Evolutionary conservation across 2,329 filamentous ascomycete species (phyloP).

Genomic region (Cercospora nicotianae): DNA sequence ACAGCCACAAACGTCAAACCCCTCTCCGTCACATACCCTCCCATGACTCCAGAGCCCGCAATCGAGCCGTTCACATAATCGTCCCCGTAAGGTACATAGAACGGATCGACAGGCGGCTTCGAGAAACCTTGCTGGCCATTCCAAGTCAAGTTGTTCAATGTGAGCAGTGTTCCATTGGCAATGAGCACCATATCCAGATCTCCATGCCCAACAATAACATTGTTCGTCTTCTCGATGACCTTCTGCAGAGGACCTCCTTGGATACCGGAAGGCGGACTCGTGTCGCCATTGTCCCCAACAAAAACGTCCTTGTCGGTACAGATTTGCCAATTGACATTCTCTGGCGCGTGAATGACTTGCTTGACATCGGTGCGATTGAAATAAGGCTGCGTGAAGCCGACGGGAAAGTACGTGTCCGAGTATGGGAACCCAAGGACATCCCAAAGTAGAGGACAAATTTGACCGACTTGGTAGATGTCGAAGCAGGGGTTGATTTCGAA

Average conservation of each 20-base stretch:
- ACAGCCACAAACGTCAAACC: slow-evolving; percentile 50
- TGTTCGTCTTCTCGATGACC: slow-evolving; percentile 39
- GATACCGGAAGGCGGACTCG: slow-evolving; percentile 27
- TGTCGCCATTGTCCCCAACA: slow-evolving; percentile 20
- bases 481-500: slow-evolving; percentile 38
- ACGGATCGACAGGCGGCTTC: slow-evolving; percentile 41
- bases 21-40: slow-evolving; percentile 46
- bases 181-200: slow-evolving; percentile 52
- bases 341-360: slow-evolving; percentile 48
- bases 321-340: slow-evolving; percentile 30
- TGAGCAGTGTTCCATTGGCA: slow-evolving; percentile 54
- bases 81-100: slow-evolving; percentile 49
- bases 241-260: slow-evolving; percentile 19
- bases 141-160: slow-evolving; percentile 59
- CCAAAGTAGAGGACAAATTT: slow-evolving; percentile 30
- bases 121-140: slow-evolving; percentile 52
- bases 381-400: slow-evolving; percentile 37
- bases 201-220: slow-evolving; percentile 36
- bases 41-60: slow-evolving; percentile 45
- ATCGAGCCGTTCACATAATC: slow-evolving; percentile 44
- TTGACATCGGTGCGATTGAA: slow-evolving; percentile 57
- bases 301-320: slow-evolving; percentile 37
- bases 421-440: slow-evolving; percentile 22
- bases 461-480: slow-evolving; percentile 38
- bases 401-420: slow-evolving; percentile 14